A percentile compares a stretch with the other conserved stretches of the same genome.
These are phyloP conservation scores for Staphylotrichum longicolle DNA, from an alignment of 495 filamentous ascomycete genomes.

Conservation along the genomic window DNA sequence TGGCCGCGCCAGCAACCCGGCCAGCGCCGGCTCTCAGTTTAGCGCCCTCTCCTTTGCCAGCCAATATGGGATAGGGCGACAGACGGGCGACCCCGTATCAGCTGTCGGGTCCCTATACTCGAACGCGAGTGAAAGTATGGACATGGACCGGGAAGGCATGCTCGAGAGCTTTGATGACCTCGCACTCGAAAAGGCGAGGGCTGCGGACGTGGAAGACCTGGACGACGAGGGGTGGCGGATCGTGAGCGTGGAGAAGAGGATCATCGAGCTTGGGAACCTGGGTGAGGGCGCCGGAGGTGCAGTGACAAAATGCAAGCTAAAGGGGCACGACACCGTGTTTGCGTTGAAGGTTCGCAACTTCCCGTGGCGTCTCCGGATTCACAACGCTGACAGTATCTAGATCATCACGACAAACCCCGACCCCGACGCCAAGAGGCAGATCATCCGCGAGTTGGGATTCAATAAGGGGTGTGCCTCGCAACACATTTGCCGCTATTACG, in stretches of 20 bases:
- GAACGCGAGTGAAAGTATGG: slow-evolving; percentile 62
- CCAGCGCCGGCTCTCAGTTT: slow-evolving; percentile 77
- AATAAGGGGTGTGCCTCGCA: slow-evolving; percentile 94
- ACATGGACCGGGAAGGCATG: slow-evolving; percentile 71
- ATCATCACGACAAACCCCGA: slow-evolving; percentile 98
- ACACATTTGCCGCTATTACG: slow-evolving; percentile 96
- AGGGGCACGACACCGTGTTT: slow-evolving; percentile 90
- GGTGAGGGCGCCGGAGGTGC: slow-evolving; percentile 96
- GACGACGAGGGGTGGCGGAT: slow-evolving; percentile 95
- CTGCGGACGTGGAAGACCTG: slow-evolving; percentile 85
- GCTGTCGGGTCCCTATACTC: slow-evolving; percentile 83
- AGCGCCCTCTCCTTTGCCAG: slow-evolving; percentile 73
- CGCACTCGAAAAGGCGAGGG: slow-evolving; percentile 73
- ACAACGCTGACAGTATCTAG: slow-evolving; percentile 48
- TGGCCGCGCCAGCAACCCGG: slow-evolving; percentile 68
- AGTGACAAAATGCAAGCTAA: slow-evolving; percentile 84
- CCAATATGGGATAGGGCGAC: slow-evolving; percentile 57
- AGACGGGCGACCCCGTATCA: slow-evolving; percentile 78
- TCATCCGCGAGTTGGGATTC: slow-evolving; percentile 90
- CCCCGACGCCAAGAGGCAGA: slow-evolving; percentile 96
- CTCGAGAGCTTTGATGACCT: slow-evolving; percentile 72
- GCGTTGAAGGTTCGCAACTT: slow-evolving; percentile 76
- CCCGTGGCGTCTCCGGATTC: not conserved
- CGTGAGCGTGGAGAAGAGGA: slow-evolving; percentile 81
- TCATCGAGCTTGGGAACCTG: slow-evolving; percentile 82